Conservation (phyloP, 2,329 filamentous ascomycete genomes). For the Fusarium sp. region DNA sequence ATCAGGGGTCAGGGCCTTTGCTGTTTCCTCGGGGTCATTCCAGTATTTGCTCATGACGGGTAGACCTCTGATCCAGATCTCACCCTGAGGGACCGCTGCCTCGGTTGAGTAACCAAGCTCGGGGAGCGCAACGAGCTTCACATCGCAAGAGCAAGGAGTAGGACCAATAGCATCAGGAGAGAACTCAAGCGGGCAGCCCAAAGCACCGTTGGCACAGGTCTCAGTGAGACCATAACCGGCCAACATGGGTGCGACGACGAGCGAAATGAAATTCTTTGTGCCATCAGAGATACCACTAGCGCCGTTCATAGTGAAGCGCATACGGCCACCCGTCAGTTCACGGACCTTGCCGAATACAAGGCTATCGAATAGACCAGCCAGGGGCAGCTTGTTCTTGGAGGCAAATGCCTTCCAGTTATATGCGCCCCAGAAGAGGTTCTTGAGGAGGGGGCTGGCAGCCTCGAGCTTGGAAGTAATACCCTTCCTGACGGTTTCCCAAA, state of each 20-base stretch:
- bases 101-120: constrained; percentile 88
- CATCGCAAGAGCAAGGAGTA: constrained; percentile 80
- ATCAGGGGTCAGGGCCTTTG: constrained; percentile 80
- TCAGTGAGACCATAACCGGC: constrained; percentile 95
- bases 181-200: constrained; percentile 88
- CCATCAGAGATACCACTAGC: constrained; percentile 90
- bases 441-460: constrained; percentile 75
- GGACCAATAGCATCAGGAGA: constrained; percentile 82
- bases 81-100: constrained; percentile 85
- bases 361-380: constrained; percentile 78
- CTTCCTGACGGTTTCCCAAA: constrained; percentile 98
- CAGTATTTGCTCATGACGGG: constrained; percentile 84
- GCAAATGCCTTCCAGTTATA: constrained; percentile 71
- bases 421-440: constrained; percentile 81
- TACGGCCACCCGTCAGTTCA: constrained; percentile 86
- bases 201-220: constrained; percentile 85
- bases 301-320: constrained; percentile 94
- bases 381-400: constrained; percentile 70
- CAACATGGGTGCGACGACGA: constrained; percentile 95
- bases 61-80: constrained; percentile 88
- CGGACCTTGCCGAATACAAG: constrained; percentile 94
- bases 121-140: constrained; percentile 91
- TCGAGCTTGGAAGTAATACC: constrained; percentile 87
- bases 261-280: constrained; percentile 90
- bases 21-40: constrained; percentile 87